Base-by-base conservation (phyloP, 2,329 filamentous ascomycete genomes). In the Ophiostoma novo-ulmi region DNA sequence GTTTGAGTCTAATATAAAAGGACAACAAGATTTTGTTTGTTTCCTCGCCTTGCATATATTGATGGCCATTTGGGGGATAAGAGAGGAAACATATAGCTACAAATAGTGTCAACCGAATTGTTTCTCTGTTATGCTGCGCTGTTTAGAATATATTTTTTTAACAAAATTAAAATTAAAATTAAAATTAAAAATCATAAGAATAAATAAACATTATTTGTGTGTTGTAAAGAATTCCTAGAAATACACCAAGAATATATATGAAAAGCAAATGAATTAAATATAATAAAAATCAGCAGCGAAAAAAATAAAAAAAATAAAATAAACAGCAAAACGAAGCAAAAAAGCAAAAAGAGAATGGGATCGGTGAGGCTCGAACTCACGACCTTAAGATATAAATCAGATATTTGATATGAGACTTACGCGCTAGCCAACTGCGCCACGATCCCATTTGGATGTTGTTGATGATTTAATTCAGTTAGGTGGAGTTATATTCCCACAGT, bases 251-350 rank as follows among this genome's bases (percentile, higher is more conserved):
- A 39, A 52, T 1, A 14, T 17, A 7, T 17, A 52, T 52, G 10
- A 5, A 22, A n/a, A 20, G 6, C 22, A 52, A 63, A 80, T 81
- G 74, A 79, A 77, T 67, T 70, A 78, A 74, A 64, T n/a, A 41
- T 63, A 31, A 39, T 35, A 17, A 22, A 58, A 58, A 14, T 10
- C 22, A 66, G 14, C 14, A n/a, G 58, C 2, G 36, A 48, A 38
- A 41, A 70, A 26, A 58, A 31, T n/a, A 63, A 22, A 67, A 41
- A 44, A 44, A 31, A 6, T 8, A 22, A 22, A 38, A 39, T 1
- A 38, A 11, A 35, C 39, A 14, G 3, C 2, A 38, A 38, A 67
- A 1, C 31, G 11, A 7, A 17, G 0, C 5, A 1, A 31, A 26
- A 67, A 67, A 48, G 48, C 17, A 39, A 39, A 41, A 48, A 20